These are phyloP conservation scores for Pochonia chlamydosporia DNA, from an alignment of 2,329 filamentous ascomycete genomes.

Conservation along the genomic window DNA sequence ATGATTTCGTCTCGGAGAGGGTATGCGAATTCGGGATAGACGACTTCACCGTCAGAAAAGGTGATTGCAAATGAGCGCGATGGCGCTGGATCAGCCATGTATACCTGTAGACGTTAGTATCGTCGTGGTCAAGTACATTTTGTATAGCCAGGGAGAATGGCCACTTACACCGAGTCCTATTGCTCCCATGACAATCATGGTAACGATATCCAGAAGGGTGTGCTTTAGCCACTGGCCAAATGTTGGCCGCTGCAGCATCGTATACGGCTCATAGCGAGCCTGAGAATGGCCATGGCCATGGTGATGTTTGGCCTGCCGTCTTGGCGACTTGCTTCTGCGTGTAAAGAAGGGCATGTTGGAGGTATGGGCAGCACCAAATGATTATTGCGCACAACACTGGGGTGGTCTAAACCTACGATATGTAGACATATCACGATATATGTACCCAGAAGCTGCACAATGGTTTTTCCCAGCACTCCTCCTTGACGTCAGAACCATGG, in stretches of 20 bases:
- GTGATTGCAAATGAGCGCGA: constrained; percentile 54
- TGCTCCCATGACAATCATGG: constrained; percentile 60
- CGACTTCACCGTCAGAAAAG: constrained; percentile 61
- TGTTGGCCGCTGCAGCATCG: constrained; percentile 46
- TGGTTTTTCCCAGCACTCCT: neutral
- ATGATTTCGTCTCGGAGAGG: constrained; percentile 65
- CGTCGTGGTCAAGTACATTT: neutral
- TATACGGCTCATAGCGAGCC: constrained; percentile 20
- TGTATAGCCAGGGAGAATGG: neutral
- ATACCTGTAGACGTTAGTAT: constrained; percentile 38
- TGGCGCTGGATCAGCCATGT: constrained; percentile 58
- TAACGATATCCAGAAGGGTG: constrained; percentile 62
- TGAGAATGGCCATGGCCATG: no score
- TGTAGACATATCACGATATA: neutral
- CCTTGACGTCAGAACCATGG: neutral
- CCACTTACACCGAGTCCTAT: constrained; percentile 58
- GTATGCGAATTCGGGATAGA: constrained; percentile 66
- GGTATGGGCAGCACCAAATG: no score
- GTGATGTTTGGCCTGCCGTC: neutral
- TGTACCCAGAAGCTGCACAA: neutral
- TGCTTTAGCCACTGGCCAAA: constrained; percentile 67
- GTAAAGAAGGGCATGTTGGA: constrained; percentile 5
- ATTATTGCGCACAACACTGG: no score
- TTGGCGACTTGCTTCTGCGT: neutral
- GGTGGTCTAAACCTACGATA: no score